Conservation (phyloP, 169 alveolate species). For the Plasmodium gaboni region DNA sequence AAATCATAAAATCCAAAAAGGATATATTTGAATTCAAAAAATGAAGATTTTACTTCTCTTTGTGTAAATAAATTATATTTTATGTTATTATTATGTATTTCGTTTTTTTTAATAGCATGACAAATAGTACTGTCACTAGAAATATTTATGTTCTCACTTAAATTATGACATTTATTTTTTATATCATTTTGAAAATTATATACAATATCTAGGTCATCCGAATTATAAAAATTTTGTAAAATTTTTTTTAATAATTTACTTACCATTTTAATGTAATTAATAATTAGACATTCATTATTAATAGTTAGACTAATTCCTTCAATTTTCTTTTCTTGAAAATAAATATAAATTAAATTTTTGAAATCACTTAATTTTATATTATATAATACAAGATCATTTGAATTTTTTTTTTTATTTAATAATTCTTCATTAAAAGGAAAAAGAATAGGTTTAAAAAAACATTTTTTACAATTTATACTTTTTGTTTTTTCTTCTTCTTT, state of each 20-base stretch:
- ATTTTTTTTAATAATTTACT: conserved; percentile 35
- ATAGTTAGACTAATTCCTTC: conserved; percentile 34
- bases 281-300: conserved; percentile 32
- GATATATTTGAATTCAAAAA: conserved; percentile 52
- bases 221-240: neutral
- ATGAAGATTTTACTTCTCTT: conserved; percentile 45
- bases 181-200: neutral
- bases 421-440: conserved; percentile 73
- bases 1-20: conserved; percentile 66
- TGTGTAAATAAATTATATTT: conserved; percentile 41
- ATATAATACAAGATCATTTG: conserved; percentile 14
- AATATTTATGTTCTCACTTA: neutral
- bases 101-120: neutral
- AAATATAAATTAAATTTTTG: conserved; percentile 41
- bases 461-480: conserved; percentile 7
- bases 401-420: conserved; percentile 25
- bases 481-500: conserved; percentile 34
- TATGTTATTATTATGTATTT: neutral
- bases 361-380: conserved; percentile 21
- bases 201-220: neutral
- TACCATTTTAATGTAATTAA: conserved; percentile 39
- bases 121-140: too few species aligned
- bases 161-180: neutral
- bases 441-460: conserved; percentile 36
- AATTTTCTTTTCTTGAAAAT: conserved; percentile 54